Conservation (phyloP, 176 grass and related monocot genomes). For the Bromus sterilis region DNA sequence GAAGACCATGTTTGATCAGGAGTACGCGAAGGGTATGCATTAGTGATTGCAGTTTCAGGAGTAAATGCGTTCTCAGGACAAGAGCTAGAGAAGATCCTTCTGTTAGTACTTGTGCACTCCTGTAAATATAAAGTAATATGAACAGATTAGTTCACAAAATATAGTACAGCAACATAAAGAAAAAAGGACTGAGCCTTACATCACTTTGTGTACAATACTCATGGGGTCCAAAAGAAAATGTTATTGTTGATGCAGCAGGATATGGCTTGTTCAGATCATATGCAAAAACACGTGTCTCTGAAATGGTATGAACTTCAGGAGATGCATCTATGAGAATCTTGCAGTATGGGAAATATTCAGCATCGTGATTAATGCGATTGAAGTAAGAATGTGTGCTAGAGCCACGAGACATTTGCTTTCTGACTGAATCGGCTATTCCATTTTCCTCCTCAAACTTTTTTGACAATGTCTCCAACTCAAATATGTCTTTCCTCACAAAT, state of each 20-base stretch:
- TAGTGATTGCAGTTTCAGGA: conserved; percentile 21
- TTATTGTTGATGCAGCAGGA: conserved; percentile 44
- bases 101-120: conserved; percentile 47
- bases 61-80: conserved; percentile 27
- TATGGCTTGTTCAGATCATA: conserved; percentile 49
- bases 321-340: conserved; percentile 28
- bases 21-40: conserved; percentile 15
- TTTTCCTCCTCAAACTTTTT: conserved; percentile 56
- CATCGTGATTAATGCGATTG: conserved; percentile 19
- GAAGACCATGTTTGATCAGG: conserved; percentile 33
- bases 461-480: conserved; percentile 56
- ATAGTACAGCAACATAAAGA: background rate
- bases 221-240: conserved; percentile 29
- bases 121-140: conserved; percentile 33
- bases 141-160: background rate
- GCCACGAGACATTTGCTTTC: conserved; percentile 21
- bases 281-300: conserved; percentile 22
- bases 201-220: conserved; percentile 45
- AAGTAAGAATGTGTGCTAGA: conserved; percentile 8
- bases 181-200: conserved; percentile 31
- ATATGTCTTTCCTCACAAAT: conserved; percentile 70
- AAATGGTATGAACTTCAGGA: conserved; percentile 24
- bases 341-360: conserved; percentile 31
- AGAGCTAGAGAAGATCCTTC: conserved; percentile 27
- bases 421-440: conserved; percentile 22